phyloP scores from a whole-genome alignment of 148 eudicot genomes.

The Chenopodium quinoa region DNA sequence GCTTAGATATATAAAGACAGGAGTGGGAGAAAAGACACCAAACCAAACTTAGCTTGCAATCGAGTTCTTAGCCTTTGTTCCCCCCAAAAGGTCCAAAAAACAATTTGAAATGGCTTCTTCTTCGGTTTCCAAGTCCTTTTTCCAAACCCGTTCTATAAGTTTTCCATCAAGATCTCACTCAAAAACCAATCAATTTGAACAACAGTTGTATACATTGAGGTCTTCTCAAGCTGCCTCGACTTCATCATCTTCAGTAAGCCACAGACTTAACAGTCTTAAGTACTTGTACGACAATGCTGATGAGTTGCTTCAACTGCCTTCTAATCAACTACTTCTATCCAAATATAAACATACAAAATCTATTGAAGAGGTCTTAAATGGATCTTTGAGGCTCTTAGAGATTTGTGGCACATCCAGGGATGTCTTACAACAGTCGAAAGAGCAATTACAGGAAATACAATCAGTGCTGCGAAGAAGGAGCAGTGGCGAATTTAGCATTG shows the following conservation, averaged over 20 bases:
- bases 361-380: slow-evolving; percentile 36
- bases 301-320: slow-evolving; percentile 36
- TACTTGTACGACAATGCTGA: slow-evolving; percentile 30
- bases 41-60: slow-evolving; percentile 12
- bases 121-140: slow-evolving; percentile 11
- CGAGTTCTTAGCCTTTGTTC: not conserved
- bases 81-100: not conserved
- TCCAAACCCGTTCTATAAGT: slow-evolving; percentile 38
- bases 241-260: slow-evolving; percentile 36
- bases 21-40: slow-evolving; percentile 15
- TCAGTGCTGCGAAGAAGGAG: slow-evolving; percentile 42
- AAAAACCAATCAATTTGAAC: slow-evolving; percentile 20
- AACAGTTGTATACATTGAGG: slow-evolving; percentile 34
- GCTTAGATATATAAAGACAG: slow-evolving; percentile 14
- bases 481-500: slow-evolving; percentile 32
- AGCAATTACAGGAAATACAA: slow-evolving; percentile 35
- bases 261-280: slow-evolving; percentile 32
- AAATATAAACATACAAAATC: slow-evolving; percentile 13
- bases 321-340: slow-evolving; percentile 25
- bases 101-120: slow-evolving; percentile 26
- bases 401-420: slow-evolving; percentile 40
- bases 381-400: slow-evolving; percentile 45
- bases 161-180: slow-evolving; percentile 40
- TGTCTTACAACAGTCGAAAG: slow-evolving; percentile 31
- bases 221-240: slow-evolving; percentile 38